Conservation (phyloP, 257 asterid species). For the Penstemon newberryi region DNA sequence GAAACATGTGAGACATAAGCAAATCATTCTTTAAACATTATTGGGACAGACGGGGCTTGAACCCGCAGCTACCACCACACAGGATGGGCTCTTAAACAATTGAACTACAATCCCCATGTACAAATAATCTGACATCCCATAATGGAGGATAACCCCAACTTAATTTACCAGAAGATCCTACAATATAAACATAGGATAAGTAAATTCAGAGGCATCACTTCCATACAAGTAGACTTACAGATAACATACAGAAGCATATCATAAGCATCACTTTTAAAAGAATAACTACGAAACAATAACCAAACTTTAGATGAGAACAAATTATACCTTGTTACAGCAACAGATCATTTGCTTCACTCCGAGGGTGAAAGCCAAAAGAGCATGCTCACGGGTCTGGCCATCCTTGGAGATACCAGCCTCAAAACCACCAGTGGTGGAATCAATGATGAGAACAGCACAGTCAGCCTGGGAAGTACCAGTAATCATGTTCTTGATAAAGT, state of each 20-base stretch:
- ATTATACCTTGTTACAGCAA: conserved; percentile 65
- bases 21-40: neutral
- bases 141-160: conserved; percentile 21
- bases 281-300: neutral
- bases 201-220: conserved; percentile 25
- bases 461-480: conserved; percentile 89
- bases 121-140: conserved; percentile 1
- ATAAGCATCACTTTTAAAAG: neutral
- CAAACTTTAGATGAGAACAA: neutral
- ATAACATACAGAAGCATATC: neutral
- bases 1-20: neutral
- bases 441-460: conserved; percentile 83
- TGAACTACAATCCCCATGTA: conserved; percentile 30
- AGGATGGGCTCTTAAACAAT: conserved; percentile 35
- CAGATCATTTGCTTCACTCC: conserved; percentile 87
- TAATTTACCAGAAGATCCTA: conserved; percentile 19
- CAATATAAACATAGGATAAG: conserved; percentile 17
- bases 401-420: conserved; percentile 91
- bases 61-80: conserved; percentile 32
- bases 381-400: conserved; percentile 91
- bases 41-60: conserved; percentile 30
- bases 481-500: conserved; percentile 70
- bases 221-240: neutral
- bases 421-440: conserved; percentile 85
- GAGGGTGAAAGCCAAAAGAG: conserved; percentile 78